Evolutionary conservation across 2,329 filamentous ascomycete genomes (phyloP), one percentile per base, ranked within the genome.

Genomic region (Sarocladiaceae sp.): DNA sequence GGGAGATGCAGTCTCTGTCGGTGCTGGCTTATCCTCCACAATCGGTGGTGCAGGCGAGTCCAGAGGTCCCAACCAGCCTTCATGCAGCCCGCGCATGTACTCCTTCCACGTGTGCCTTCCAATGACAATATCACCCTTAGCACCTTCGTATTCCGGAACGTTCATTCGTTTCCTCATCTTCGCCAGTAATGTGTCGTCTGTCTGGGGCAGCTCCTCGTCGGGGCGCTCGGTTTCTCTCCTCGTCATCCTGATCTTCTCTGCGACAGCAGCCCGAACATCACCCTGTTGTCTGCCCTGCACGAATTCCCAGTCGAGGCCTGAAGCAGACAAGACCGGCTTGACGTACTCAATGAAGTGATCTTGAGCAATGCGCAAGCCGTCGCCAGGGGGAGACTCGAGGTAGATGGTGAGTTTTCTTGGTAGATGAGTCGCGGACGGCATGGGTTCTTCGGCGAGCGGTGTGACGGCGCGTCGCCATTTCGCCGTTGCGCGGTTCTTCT

Each of bases 71-170:
- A 99, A 73, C 93, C 94, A 99, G 52, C 94, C 94, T 71, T 99
- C 94, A 66, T 99, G 94, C 58, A 97, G 65, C 42, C 94, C 94
- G 54, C 92, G 80, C 22, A 97, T 75, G 67, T 97, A 99, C 71
- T 99, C 94, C 72, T 97, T 99, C 94, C 94, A 99, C 10, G 93
- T 86, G 66, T 97, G 88, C 53, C 93, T 77, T 12, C 94, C 94
- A 60, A 99, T 83, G 17, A 97, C 84, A 50, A 99, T 78, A 65
- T 97, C 93, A 40, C 94, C 94, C 56, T 80, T 80, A 20, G 87
- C 75, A 10, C 89, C 92, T 3, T 85, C 76, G 63, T 87, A 93
- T 29, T 89, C 83, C 23, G 74, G 76, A 10, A 93, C 80, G 6
- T 86, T 86, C 55, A 84, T 83, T 57, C 76, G 80, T 62, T 77